Base-by-base conservation (phyloP, 2,329 filamentous ascomycete species). In the Pleochaeta shiraiana region DNA sequence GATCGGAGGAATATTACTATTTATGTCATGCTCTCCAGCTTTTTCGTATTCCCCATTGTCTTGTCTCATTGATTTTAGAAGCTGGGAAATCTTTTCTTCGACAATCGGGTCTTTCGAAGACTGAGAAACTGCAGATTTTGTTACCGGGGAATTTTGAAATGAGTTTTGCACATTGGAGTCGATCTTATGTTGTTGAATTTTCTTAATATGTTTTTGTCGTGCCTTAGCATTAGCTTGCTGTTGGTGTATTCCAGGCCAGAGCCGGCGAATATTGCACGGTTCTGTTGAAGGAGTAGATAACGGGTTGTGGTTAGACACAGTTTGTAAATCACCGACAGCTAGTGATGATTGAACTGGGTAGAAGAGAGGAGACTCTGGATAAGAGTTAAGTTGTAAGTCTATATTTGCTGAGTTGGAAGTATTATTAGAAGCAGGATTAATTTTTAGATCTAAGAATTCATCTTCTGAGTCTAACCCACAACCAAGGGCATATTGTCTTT, bases 231-330 rank as follows among this genome's bases (percentile, higher is more conserved):
- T 88, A 62, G 90, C 90, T 75, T 87, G 83, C 73, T 91, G 90
- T 71, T 90, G 89, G 76, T 97, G 92, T 81, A 95, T 93, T 64
- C 91, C 92, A 14, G 92, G 92, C 79, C 89, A 96, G 69, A 95
- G 84, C 68, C 90, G 84, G 68, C 88, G 86, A 63, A 85, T 80
- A 66, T 76, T 80, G 72, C 76, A 77, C 39, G 80, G 77, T 66
- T 82, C 77, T 0, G 77, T 76, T 65, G 77, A 76, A 70, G 74
- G 76, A 24, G 68, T 79, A 77, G 33, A 74, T 68, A 19, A 63
- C 30, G 30, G 83, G 77, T 70, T 87, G 83, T 72, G 14, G 9
- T 79, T 78, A 63, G 78, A 82, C 67, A 93, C 84, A 65, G 81
- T 83, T 73, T 81, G 88, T 0, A 90, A 88, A 75, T 95, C 86